These are phyloP conservation scores for Rhodosporidiobolus sp. DNA, from an alignment of 768 basidiomycete species.

Conservation along the genomic window DNA sequence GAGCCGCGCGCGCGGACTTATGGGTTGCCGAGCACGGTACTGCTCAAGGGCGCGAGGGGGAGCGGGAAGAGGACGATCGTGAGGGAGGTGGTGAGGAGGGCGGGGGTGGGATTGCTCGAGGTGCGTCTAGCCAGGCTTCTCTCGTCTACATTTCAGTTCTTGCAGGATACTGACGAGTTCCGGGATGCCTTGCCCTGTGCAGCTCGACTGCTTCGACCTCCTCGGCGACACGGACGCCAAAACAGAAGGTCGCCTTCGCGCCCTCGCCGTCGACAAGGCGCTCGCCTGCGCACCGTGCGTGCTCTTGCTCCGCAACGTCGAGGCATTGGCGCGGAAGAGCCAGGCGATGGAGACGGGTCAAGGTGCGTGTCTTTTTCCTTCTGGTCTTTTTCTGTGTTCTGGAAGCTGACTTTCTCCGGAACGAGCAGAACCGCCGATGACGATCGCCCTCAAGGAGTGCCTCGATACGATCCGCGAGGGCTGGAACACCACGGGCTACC, in stretches of 20 bases:
- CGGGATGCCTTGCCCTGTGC: background rate
- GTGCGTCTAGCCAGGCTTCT: slow-evolving; percentile 49
- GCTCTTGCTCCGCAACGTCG: slow-evolving; percentile 71
- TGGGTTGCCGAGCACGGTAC: slow-evolving; percentile 64
- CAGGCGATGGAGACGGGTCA: slow-evolving; percentile 64
- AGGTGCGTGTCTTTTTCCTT: slow-evolving; percentile 51
- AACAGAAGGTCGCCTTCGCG: slow-evolving; percentile 68
- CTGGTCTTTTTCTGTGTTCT: background rate
- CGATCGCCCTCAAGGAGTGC: slow-evolving; percentile 62
- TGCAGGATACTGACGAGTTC: background rate
- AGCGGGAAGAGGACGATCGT: slow-evolving; percentile 73
- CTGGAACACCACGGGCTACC: slow-evolving; percentile 64
- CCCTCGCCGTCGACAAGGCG: slow-evolving; percentile 69
- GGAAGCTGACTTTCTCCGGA: too few species aligned
- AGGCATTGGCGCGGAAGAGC: slow-evolving; percentile 70
- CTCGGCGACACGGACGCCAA: slow-evolving; percentile 72
- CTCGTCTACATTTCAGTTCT: background rate
- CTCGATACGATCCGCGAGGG: slow-evolving; percentile 58
- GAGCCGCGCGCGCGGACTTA: slow-evolving; percentile 60
- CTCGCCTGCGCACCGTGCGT: slow-evolving; percentile 76
- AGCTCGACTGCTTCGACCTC: slow-evolving; percentile 85
- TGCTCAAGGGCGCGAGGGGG: slow-evolving; percentile 76
- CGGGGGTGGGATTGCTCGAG: slow-evolving; percentile 78
- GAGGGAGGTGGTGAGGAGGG: slow-evolving; percentile 48
- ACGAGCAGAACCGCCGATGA: slow-evolving; percentile 58